These are phyloP conservation scores for Rhizopus arrhizus DNA, from an alignment of 371 early-diverging fungal genomes.

Conservation along the genomic window DNA sequence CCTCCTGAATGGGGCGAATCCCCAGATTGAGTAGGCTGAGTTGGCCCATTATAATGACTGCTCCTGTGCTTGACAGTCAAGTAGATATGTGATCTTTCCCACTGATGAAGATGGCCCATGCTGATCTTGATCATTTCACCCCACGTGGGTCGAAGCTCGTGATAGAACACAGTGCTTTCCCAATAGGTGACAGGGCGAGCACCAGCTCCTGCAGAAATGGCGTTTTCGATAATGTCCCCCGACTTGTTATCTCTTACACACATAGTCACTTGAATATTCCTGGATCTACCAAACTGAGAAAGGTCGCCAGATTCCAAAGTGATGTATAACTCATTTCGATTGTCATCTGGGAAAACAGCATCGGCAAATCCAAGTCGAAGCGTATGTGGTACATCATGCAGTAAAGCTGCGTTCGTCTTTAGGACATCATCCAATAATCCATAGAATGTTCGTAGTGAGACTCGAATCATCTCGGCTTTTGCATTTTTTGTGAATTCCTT, in stretches of 20 bases:
- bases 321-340: conserved; percentile 69
- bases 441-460: conserved; percentile 54
- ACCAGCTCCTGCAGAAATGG: conserved; percentile 58
- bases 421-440: conserved; percentile 52
- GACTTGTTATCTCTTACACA: conserved; percentile 61
- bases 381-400: conserved; percentile 55
- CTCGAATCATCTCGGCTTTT: conserved; percentile 59
- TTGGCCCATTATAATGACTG: conserved; percentile 28
- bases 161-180: conserved; percentile 69
- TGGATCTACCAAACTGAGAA: conserved; percentile 49
- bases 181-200: conserved; percentile 46
- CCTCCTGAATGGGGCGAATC: conserved; percentile 15
- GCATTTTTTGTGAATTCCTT: conserved; percentile 55
- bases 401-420: conserved; percentile 50
- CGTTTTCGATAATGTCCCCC: conserved; percentile 59
- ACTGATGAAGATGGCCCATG: conserved; percentile 46
- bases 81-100: conserved; percentile 65
- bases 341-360: conserved; percentile 65
- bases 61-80: conserved; percentile 62
- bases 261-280: conserved; percentile 65
- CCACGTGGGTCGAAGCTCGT: conserved; percentile 69
- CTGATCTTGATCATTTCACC: conserved; percentile 67
- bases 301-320: conserved; percentile 69
- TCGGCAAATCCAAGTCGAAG: conserved; percentile 68
- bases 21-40: background rate